Base-by-base conservation (phyloP, 495 filamentous ascomycete species). In the Sordaria brevicollis region DNA sequence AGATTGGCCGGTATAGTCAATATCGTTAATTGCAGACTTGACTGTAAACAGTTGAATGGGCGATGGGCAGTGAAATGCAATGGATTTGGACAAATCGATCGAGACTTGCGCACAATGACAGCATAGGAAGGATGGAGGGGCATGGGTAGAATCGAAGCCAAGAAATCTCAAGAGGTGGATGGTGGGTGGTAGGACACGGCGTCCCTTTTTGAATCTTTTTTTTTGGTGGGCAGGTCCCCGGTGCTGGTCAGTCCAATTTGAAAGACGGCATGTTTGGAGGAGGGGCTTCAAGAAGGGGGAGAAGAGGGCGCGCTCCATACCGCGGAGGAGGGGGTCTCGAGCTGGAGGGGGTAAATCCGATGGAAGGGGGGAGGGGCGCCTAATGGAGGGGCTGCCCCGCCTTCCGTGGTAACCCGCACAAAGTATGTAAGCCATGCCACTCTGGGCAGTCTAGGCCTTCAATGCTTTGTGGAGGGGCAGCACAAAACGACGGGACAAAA, bases 61-160 rank as follows among this genome's bases (percentile, higher is more conserved):
- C 35, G 66, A 67, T 67, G 21, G 25, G n/a, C 66, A 37, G 34
- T 25, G 19, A 67, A 38, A 10, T 29, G n/a, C 17, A 67, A 36
- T 65, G 21, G 8, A 31, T 57, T 29, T 57, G 49, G 21, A 35
- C 69, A 68, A 70, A 68, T 66, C 25, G 67, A 31, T 65, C 49
- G 15, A 15, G 38, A 43, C 67, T 49, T 37, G 43, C 17, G 69
- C 69, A 71, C 68, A 67, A 73, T 73, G 70, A 69, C 72, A 73
- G 65, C 72, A 71, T 71, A 36, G 43, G 21, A 11, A 33, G 13
- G 66, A 67, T 37, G 35, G 36, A 68, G 67, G 38, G 36, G 67
- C 67, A 41, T 68, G 38, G 35, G 57, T 33, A 21, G 34, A 68
- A 57, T 31, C 31, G 15, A 67, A 17, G 19, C 38, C 10, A 68